These are phyloP conservation scores for Blastobotrys illinoisensis DNA, from an alignment of 1,139 yeast species.

Conservation along the genomic window DNA sequence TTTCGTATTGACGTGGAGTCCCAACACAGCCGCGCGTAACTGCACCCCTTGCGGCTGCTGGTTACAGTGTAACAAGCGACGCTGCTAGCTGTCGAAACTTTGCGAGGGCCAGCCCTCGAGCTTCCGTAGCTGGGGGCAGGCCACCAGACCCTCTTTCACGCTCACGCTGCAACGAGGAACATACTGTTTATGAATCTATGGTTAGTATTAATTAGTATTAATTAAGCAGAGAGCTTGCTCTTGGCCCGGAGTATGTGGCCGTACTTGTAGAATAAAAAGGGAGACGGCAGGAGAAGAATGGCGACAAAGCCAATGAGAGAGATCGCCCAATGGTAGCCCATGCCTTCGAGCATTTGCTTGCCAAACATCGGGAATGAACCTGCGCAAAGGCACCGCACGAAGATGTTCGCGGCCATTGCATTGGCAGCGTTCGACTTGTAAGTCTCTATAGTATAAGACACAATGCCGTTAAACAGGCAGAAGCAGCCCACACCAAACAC, in stretches of 20 bases:
- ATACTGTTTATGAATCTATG: too few species aligned
- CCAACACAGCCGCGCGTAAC: not conserved
- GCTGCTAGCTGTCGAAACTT: too few species aligned
- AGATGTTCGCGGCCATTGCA: slow-evolving; percentile 8
- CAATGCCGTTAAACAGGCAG: slow-evolving; percentile 2
- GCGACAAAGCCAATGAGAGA: slow-evolving; percentile 6
- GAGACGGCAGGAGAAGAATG: slow-evolving; percentile 2
- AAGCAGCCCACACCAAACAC: slow-evolving; percentile 6
- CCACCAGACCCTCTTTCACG: too few species aligned
- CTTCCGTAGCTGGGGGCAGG: too few species aligned
- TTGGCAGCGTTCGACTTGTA: slow-evolving; percentile 6
- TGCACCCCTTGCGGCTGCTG: too few species aligned
- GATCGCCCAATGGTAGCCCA: slow-evolving; percentile 39
- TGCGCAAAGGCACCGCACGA: slow-evolving; percentile 58
- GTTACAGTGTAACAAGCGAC: too few species aligned
- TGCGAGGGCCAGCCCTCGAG: too few species aligned
- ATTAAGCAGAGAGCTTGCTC: not conserved
- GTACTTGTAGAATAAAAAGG: not conserved
- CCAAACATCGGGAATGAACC: slow-evolving; percentile 69
- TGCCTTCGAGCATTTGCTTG: slow-evolving; percentile 45
- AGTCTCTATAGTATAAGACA: slow-evolving; percentile 6
- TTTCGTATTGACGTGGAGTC: not conserved
- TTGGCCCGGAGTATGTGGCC: not conserved
- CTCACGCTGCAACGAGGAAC: too few species aligned
- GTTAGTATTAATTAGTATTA: too few species aligned